These are phyloP conservation scores for Kingdonia uniflora DNA, from an alignment of 164 flowering plant genomes.

Conservation along the genomic window DNA sequence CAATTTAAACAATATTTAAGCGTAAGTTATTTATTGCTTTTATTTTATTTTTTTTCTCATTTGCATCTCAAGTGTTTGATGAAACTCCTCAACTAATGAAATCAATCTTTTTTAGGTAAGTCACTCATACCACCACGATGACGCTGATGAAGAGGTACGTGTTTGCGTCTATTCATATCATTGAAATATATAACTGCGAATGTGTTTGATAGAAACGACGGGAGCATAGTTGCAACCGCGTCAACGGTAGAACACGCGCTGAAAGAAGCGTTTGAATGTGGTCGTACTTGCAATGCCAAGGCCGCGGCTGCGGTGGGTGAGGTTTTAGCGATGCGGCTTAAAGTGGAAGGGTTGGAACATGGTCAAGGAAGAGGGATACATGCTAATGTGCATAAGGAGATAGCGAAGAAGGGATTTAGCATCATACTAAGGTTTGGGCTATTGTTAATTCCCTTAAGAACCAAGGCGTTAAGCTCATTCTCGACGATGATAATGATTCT, in stretches of 20 bases:
- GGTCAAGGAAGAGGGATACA: conserved; percentile 70
- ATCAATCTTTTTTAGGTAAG: background rate
- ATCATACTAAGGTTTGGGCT: conserved; percentile 72
- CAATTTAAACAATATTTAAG: too few relatives aligned
- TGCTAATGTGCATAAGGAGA: conserved; percentile 57
- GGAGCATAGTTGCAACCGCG: conserved; percentile 68
- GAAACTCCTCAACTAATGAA: background rate
- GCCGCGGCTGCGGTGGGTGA: conserved; percentile 83
- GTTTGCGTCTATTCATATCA: too few relatives aligned
- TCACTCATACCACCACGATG: conserved; percentile 13
- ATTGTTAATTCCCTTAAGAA: conserved; percentile 69
- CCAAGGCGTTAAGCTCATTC: conserved; percentile 60
- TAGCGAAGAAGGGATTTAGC: conserved; percentile 76
- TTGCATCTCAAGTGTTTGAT: conserved; percentile 1
- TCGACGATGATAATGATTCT: conserved; percentile 27
- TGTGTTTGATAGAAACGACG: conserved; percentile 78
- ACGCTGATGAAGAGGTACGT: conserved; percentile 59
- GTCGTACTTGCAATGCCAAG: conserved; percentile 84
- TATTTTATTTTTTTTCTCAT: too few relatives aligned
- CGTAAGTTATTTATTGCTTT: too few relatives aligned
- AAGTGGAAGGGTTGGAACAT: conserved; percentile 75
- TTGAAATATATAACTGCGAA: conserved; percentile 95
- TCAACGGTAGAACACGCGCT: conserved; percentile 85
- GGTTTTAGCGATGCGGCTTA: conserved; percentile 86
- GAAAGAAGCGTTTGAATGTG: conserved; percentile 57